These are phyloP conservation scores for Brassica cretica DNA, from an alignment of 345 rosid species.

Conservation along the genomic window DNA sequence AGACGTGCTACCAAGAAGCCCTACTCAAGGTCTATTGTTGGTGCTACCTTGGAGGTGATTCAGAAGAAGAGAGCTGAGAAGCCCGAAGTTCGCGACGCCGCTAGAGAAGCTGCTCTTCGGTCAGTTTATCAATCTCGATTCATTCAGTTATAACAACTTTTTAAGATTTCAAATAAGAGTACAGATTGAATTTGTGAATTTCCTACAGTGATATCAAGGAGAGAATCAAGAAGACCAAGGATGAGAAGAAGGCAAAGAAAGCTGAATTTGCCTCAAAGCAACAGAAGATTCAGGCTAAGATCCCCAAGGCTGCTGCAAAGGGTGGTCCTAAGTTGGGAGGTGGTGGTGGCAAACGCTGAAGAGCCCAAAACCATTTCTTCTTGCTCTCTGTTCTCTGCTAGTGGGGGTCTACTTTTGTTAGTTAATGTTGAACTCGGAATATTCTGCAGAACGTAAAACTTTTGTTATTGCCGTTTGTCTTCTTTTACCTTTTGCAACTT, in stretches of 20 bases:
- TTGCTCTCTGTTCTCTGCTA: conserved; percentile 16
- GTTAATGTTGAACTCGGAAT: conserved; percentile 26
- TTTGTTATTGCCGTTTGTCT: conserved; percentile 17
- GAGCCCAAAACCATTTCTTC: conserved; percentile 2
- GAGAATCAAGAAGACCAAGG: conserved; percentile 45
- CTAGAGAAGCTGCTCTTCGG: conserved; percentile 75
- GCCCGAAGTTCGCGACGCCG: conserved; percentile 84
- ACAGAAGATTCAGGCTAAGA: conserved; percentile 34
- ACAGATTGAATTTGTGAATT: neutral
- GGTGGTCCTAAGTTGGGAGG: conserved; percentile 44
- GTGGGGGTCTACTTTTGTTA: conserved; percentile 25
- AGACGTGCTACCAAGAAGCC: conserved; percentile 70
- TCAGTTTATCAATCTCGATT: conserved; percentile 13
- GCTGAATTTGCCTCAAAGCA: conserved; percentile 40
- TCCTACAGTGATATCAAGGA: conserved; percentile 45
- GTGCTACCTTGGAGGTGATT: conserved; percentile 73
- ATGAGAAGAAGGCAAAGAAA: conserved; percentile 46
- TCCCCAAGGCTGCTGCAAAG: conserved; percentile 42
- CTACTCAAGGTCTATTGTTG: conserved; percentile 79
- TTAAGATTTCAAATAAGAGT: too few species aligned
- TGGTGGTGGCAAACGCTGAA: conserved; percentile 48
- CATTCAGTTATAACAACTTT: too few species aligned
- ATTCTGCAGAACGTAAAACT: conserved; percentile 27
- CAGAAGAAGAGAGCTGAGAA: conserved; percentile 81
- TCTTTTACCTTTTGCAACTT: conserved; percentile 12